phyloP scores from a whole-genome alignment of 2,329 filamentous ascomycete genomes.

The Capronia americana region DNA sequence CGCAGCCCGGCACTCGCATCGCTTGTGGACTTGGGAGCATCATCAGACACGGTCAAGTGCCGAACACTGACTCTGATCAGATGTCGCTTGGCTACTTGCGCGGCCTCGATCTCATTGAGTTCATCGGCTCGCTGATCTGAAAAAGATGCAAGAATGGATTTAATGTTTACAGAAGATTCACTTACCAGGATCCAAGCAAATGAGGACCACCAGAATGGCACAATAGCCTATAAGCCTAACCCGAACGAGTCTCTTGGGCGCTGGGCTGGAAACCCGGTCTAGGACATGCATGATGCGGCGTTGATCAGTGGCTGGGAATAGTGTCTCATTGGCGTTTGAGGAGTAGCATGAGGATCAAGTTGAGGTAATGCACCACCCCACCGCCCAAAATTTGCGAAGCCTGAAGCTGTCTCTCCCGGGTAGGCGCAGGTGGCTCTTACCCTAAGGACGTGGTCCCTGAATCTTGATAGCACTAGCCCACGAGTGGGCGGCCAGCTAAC shows the following conservation, averaged over 20 bases:
- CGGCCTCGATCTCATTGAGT: neutral
- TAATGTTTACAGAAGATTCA: neutral
- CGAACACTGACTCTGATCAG: neutral
- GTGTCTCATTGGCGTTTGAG: conserved; percentile 27
- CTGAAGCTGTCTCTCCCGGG: neutral
- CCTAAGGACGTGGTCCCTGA: conserved; percentile 16
- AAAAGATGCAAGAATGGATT: neutral
- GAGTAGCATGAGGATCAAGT: conserved; percentile 1
- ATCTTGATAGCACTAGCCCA: conserved; percentile 13
- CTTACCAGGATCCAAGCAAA: neutral
- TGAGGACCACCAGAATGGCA: conserved; percentile 9
- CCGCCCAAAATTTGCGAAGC: neutral
- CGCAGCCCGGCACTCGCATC: neutral
- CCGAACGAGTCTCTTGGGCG: conserved; percentile 10
- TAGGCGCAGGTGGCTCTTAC: conserved; percentile 6
- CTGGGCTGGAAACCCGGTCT: conserved; percentile 11
- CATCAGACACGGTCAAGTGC: neutral
- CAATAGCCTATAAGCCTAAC: conserved; percentile 16
- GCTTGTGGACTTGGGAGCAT: neutral
- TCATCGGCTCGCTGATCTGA: neutral
- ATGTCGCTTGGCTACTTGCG: neutral
- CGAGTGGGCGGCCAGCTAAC: conserved; percentile 16
- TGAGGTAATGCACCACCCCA: conserved; percentile 10
- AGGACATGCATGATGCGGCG: conserved; percentile 9
- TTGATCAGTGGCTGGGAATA: conserved; percentile 26